Evolutionary conservation across 1,284 basidiomycete species (phyloP), one percentile per base, ranked within the genome.

Genomic region (Cystobasidium pallidum): DNA sequence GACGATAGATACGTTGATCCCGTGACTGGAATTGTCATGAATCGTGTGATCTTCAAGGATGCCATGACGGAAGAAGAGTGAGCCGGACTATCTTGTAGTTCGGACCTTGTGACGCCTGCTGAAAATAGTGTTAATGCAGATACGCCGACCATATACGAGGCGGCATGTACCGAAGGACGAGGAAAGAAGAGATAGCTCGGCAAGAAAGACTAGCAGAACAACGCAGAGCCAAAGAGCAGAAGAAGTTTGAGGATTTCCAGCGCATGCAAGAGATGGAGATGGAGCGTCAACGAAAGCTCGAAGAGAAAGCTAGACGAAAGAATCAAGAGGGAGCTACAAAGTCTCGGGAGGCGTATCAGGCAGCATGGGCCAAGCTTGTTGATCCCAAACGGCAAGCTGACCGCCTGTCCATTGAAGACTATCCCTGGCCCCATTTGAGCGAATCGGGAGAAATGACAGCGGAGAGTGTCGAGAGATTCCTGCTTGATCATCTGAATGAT

Each of bases 11-110:
- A 51, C 32, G 52, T 71, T 8, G 68, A 71, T 61, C 68, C 68
- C 21, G 51, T 43, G 10, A 54, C 68, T 24, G 73, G 73, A 24
- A 55, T 57, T 19, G 47, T 71, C 17, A 52, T 74, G 28, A 74
- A 70, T 66, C 32, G 67, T 32, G 58, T 70, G 39, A 39, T 65
- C 43, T 70, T 74, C 43, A 71, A 72, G 36, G 71, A 66, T 51
- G 71, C 62, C 7, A 74, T 74, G 73, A 66, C 52, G 3, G 73
- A 74, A 21, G 62, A 71, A 10, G 73, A 74, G 68, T 71, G 57
- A 70, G 67, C 52, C 17, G 28, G 7, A 45, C 39, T 7, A 41
- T 41, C 7, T 41, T 21, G n/a, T 39, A 7, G 11, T 47, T 32
- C 32, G n/a, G n/a, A n/a, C n/a, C n/a, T n/a, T n/a, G n/a, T n/a